Base-by-base conservation (phyloP, 2,329 filamentous ascomycete species). In the Alternaria sp. region DNA sequence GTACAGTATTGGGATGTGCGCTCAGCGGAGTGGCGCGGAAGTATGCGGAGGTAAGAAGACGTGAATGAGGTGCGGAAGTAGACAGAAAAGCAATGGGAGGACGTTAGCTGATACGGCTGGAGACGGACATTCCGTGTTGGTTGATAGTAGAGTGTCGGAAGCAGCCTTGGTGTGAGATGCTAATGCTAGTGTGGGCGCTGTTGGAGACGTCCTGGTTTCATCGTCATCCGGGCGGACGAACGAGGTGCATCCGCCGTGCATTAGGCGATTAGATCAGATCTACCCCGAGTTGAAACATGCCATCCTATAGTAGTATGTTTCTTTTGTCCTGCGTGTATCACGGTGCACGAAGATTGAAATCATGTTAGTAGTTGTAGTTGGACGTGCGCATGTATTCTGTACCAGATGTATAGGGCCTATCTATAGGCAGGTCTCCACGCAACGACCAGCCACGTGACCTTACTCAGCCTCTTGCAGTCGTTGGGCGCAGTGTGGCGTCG, bases 151-250 rank as follows among this genome's bases (percentile, higher is more conserved):
- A 37, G 48, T 34, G 45, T 39, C 17, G 33, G 49, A 46, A 31
- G n/a, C 36, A 34, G 37, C 37, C n/a, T 42, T 52, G 57, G 37
- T 63, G 57, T 54, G 33, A 51, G 51, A 58, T 58, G 56, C 62
- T 65, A 63, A 61, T 54, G 56, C 41, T 62, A 58, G 58, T 54
- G 51, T 31, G 13, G 17, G 44, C 44, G 44, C 44, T 29, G 44
- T 26, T 60, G 37, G 48, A 36, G 56, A 53, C 60, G 29, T 56
- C 42, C 54, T 59, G 59, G 66, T 68, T 68, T 69, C 67, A 67
- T 65, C 65, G 41, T 64, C 57, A 60, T 54, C 58, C 64, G 56
- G 60, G 52, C 56, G 58, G 56, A 62, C 53, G 55, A 60, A 62
- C 42, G 56, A 44, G 45, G 60, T 56, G 56, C 62, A 60, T 48